Base-by-base conservation (phyloP, 139 green algal species). In the Parachlorella kessleri region DNA sequence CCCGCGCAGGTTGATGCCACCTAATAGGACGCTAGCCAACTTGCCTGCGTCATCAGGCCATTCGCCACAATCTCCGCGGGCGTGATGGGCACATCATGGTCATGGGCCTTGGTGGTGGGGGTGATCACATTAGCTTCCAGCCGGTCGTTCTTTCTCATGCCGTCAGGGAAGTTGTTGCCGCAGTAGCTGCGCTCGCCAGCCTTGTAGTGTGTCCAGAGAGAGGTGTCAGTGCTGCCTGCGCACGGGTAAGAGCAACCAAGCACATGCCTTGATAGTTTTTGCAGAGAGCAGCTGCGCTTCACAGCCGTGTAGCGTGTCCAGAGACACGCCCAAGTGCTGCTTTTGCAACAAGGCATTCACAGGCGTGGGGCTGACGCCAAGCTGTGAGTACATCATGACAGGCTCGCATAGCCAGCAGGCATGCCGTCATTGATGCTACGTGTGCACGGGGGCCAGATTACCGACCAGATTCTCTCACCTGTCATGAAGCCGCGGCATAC, bases 201-300 rank as follows among this genome's bases (percentile, higher is more conserved):
- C 26, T 89, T 95, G 87, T 99, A 99, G 82, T 98, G 91, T 26
- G 96, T 99, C 97, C 97, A 99, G 42, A 99, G 84, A 4, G 94
- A 98, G 36, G 97, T 99, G 79, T 94, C 91, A 6, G 97, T 99
- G 82, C 85, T 95, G 75, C 96, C 96, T 95, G 86, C 65, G 66
- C n/a, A n/a, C n/a, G n/a, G n/a, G n/a, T n/a, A n/a, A n/a, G n/a
- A n/a, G n/a, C n/a, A n/a, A n/a, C n/a, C n/a, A n/a, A n/a, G n/a
- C n/a, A n/a, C n/a, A n/a, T n/a, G n/a, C n/a, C n/a, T n/a, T n/a
- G n/a, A n/a, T n/a, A n/a, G n/a, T n/a, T n/a, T n/a, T n/a, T n/a
- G n/a, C n/a, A n/a, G n/a, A n/a, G n/a, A 99, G 89, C 99, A 99
- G 38, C 89, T 38, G 2, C 97, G 90, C 53, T 83, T 85, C 10